Percentiles rank a stretch among this genome's conserved stretches.
These are phyloP conservation scores for Lactarius pseudohatsudake DNA, from an alignment of 768 basidiomycete species.

Conservation along the genomic window DNA sequence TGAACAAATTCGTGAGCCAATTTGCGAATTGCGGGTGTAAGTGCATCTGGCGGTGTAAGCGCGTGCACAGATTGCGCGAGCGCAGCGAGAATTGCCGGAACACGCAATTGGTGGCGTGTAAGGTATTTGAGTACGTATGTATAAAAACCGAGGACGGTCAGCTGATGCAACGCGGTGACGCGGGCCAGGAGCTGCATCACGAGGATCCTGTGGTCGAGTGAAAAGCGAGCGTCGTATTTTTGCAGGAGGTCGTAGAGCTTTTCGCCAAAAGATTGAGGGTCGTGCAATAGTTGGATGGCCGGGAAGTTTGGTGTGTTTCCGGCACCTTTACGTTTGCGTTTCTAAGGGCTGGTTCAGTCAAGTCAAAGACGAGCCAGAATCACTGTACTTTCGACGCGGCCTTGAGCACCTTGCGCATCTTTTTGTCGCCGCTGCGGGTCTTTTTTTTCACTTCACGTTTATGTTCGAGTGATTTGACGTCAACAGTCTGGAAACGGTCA, in stretches of 20 bases:
- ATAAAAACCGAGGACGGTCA: constrained; percentile 92
- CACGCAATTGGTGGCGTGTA: constrained; percentile 84
- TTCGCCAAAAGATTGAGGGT: constrained; percentile 95
- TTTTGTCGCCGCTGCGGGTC: constrained; percentile 78
- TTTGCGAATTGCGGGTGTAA: constrained; percentile 87
- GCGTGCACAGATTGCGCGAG: constrained; percentile 96
- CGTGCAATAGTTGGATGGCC: constrained; percentile 87
- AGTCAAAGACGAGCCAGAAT: neutral
- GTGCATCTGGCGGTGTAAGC: constrained; percentile 88
- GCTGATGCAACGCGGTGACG: constrained; percentile 90
- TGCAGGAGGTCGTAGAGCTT: constrained; percentile 85
- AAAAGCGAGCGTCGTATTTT: constrained; percentile 90
- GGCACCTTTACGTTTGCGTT: constrained; percentile 33
- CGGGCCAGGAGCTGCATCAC: constrained; percentile 96
- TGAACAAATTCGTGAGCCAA: constrained; percentile 96
- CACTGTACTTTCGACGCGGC: constrained; percentile 64
- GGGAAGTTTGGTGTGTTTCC: constrained; percentile 70
- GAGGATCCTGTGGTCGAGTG: constrained; percentile 94
- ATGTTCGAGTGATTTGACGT: constrained; percentile 77
- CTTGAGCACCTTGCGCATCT: constrained; percentile 71
- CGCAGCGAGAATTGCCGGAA: constrained; percentile 90
- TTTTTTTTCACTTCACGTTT: constrained; percentile 93
- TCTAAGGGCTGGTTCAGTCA: constrained; percentile 37
- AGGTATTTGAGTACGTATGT: constrained; percentile 95
- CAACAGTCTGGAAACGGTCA: constrained; percentile 42